Evolutionary conservation across 257 asterid species (phyloP).

Genomic region (Verbascum thapsus): DNA sequence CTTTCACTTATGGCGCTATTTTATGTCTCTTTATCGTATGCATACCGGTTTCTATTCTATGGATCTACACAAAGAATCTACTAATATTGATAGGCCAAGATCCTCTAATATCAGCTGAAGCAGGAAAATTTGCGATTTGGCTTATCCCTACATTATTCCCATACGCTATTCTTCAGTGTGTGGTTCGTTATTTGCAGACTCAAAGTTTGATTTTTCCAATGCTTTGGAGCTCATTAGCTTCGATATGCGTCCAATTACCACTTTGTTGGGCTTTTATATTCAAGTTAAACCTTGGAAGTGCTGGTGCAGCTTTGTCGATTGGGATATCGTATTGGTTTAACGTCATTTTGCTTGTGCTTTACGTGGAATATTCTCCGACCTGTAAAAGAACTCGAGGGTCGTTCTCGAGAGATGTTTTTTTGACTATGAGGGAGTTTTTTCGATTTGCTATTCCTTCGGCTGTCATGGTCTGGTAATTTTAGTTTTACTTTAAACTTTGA

Average conservation of each 20-base stretch:
- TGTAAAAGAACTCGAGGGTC: conserved; percentile 39
- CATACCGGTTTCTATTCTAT: conserved; percentile 39
- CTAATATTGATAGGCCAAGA: conserved; percentile 46
- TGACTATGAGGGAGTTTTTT: conserved; percentile 33
- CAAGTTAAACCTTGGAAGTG: conserved; percentile 38
- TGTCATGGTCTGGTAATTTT: conserved; percentile 46
- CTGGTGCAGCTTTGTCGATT: conserved; percentile 48
- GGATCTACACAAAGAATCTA: conserved; percentile 41
- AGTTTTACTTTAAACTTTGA: neutral
- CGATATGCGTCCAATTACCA: conserved; percentile 32
- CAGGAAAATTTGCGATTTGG: conserved; percentile 38
- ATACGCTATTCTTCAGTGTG: conserved; percentile 43
- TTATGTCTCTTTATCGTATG: conserved; percentile 41
- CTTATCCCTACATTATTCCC: conserved; percentile 45
- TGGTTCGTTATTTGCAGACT: conserved; percentile 43
- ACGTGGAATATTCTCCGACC: conserved; percentile 34
- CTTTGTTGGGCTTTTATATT: conserved; percentile 48
- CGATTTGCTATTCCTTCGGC: conserved; percentile 47
- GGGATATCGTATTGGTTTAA: conserved; percentile 47
- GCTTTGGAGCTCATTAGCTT: conserved; percentile 36
- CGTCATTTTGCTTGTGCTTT: conserved; percentile 41
- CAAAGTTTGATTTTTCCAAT: conserved; percentile 49
- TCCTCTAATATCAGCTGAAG: conserved; percentile 43
- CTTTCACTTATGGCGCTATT: conserved; percentile 36
- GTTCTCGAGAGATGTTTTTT: conserved; percentile 36